Evolutionary conservation across 305 asterid genomes (phyloP).

Genomic region (Fraxinus sp.): DNA sequence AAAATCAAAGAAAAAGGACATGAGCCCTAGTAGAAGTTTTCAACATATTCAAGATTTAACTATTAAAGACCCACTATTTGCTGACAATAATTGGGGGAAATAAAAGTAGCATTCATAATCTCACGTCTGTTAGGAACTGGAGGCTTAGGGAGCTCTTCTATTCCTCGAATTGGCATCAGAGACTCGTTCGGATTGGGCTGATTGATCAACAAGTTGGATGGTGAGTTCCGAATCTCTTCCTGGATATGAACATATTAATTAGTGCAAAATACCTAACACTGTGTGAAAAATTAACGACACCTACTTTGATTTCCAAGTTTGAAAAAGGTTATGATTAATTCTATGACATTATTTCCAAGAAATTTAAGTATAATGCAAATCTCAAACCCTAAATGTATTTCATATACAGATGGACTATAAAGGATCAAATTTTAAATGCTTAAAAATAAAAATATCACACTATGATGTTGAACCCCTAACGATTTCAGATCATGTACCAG

Average conservation of each 20-base stretch:
- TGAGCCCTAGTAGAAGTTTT: neutral
- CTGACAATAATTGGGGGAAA: neutral
- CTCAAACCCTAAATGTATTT: conserved; percentile 27
- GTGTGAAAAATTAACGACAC: neutral
- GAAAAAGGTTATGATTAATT: neutral
- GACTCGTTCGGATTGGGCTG: conserved; percentile 64
- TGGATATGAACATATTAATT: conserved; percentile 3
- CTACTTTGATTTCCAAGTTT: neutral
- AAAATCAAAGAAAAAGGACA: neutral
- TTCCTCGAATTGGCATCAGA: conserved; percentile 67
- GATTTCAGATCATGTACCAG: conserved; percentile 42
- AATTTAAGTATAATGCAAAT: neutral
- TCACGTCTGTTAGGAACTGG: conserved; percentile 90
- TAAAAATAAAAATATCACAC: neutral
- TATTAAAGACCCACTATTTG: neutral
- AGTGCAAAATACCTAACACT: neutral
- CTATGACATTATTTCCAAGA: neutral
- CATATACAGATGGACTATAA: neutral
- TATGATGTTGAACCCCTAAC: conserved; percentile 25
- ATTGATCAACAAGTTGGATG: conserved; percentile 64
- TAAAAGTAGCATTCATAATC: conserved; percentile 16
- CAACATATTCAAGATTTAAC: neutral
- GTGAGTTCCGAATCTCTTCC: conserved; percentile 86
- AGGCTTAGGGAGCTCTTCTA: conserved; percentile 89
- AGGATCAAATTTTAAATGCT: neutral